These are phyloP conservation scores for Hygrophorus pudorinus DNA, from an alignment of 768 basidiomycete genomes.

Conservation along the genomic window DNA sequence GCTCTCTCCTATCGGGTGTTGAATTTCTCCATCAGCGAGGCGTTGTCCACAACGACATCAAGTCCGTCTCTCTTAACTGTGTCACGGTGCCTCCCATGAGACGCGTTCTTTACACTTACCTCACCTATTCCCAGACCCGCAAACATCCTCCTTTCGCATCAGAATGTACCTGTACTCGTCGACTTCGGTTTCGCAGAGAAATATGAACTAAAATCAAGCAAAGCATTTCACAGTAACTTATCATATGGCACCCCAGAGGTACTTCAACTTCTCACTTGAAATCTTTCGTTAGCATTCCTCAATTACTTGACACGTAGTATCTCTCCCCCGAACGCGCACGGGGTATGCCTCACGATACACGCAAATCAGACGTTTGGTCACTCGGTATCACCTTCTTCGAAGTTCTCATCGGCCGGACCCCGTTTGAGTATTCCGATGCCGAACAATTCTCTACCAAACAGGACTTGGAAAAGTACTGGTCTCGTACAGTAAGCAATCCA, in stretches of 20 bases:
- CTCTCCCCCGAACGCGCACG: constrained; percentile 87
- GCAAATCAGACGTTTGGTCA: constrained; percentile 85
- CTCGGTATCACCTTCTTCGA: constrained; percentile 90
- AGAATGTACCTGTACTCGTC: constrained; percentile 78
- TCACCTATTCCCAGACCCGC: constrained; percentile 50
- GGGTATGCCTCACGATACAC: constrained; percentile 85
- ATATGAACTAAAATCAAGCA: constrained; percentile 53
- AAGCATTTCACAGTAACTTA: constrained; percentile 73
- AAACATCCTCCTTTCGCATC: constrained; percentile 78
- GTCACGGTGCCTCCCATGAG: constrained; percentile 2
- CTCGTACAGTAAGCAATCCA: constrained; percentile 49
- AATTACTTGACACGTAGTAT: constrained; percentile 42
- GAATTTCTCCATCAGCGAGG: constrained; percentile 78
- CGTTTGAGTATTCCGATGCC: constrained; percentile 76
- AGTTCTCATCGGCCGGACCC: constrained; percentile 84
- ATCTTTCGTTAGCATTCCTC: background rate
- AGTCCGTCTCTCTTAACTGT: constrained; percentile 50
- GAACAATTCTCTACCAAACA: constrained; percentile 73
- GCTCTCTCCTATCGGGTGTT: constrained; percentile 69
- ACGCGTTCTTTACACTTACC: constrained; percentile 1
- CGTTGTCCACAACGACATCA: constrained; percentile 91
- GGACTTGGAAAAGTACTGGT: constrained; percentile 81
- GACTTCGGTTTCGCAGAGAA: constrained; percentile 96
- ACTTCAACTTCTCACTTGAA: constrained; percentile 11
- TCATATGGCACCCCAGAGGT: constrained; percentile 92